These are phyloP conservation scores for Suhomyces chickasaworum DNA, from an alignment of 1,139 yeast species.

Conservation along the genomic window DNA sequence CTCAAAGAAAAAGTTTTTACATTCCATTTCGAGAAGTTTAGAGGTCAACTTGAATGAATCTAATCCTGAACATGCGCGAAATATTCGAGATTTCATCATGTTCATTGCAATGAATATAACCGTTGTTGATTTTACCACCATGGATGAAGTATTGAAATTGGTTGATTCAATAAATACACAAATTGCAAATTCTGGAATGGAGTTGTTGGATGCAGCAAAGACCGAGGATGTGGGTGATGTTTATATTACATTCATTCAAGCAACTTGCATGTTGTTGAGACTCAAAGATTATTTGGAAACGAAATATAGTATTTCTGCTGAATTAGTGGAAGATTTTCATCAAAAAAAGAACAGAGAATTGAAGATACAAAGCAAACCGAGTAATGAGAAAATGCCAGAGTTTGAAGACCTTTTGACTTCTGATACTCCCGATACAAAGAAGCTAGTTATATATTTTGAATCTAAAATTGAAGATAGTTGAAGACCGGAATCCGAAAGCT, in stretches of 20 bases:
- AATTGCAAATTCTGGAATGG: slow-evolving; percentile 34
- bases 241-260: slow-evolving; percentile 20
- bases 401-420: not conserved
- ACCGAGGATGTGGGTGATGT: slow-evolving; percentile 13
- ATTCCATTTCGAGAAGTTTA: slow-evolving; percentile 30
- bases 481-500: too few species aligned
- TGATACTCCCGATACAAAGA: not conserved
- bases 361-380: slow-evolving; percentile 24
- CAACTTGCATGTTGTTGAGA: slow-evolving; percentile 23
- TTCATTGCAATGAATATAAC: not conserved
- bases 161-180: slow-evolving; percentile 20
- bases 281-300: slow-evolving; percentile 23
- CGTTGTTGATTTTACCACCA: not conserved
- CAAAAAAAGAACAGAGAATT: slow-evolving; percentile 33
- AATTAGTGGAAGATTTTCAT: slow-evolving; percentile 25
- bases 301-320: slow-evolving; percentile 27
- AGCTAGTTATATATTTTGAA: not conserved
- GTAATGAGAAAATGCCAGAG: not conserved
- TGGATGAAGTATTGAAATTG: slow-evolving; percentile 40
- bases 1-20: slow-evolving; percentile 49
- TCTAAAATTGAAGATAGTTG: not conserved
- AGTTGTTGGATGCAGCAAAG: slow-evolving; percentile 26
- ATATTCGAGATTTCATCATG: not conserved
- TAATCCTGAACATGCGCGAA: not conserved
- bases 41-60: slow-evolving; percentile 18